These are phyloP conservation scores for Aspergillus steynii DNA, from an alignment of 495 filamentous ascomycete species.

Conservation along the genomic window DNA sequence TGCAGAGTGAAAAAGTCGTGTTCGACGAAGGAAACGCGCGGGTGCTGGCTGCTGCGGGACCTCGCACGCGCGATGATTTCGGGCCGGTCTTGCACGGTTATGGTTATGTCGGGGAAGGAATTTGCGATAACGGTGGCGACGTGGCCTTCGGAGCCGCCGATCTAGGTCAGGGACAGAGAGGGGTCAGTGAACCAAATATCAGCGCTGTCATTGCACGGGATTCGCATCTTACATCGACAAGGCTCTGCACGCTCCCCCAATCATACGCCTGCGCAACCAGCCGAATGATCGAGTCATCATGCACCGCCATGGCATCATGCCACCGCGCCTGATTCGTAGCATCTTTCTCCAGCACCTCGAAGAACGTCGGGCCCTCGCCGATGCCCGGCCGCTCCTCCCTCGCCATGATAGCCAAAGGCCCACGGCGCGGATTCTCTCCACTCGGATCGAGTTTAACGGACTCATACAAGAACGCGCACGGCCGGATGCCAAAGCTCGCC, in stretches of 20 bases:
- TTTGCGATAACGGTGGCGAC: neutral
- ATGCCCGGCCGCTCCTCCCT: neutral
- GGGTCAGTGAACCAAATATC: no score
- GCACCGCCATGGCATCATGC: neutral
- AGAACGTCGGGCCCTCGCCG: neutral
- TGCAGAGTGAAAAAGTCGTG: conserved; percentile 5
- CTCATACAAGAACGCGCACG: neutral
- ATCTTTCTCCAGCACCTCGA: neutral
- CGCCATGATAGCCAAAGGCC: neutral
- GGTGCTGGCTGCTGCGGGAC: neutral
- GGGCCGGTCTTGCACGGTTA: neutral
- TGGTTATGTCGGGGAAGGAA: neutral
- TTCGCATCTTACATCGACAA: neutral
- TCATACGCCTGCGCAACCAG: neutral
- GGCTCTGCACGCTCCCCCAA: neutral
- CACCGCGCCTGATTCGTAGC: neutral
- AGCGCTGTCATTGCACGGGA: neutral
- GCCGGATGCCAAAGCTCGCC: neutral
- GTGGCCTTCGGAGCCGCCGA: conserved; percentile 1
- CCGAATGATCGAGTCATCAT: neutral
- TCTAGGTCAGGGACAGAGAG: neutral
- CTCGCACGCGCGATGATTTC: neutral
- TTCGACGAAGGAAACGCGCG: neutral
- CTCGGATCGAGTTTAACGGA: neutral
- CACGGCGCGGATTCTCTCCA: neutral